These are phyloP conservation scores for Saussurea involucrata DNA, from an alignment of 129 eudicot genomes.

Conservation along the genomic window DNA sequence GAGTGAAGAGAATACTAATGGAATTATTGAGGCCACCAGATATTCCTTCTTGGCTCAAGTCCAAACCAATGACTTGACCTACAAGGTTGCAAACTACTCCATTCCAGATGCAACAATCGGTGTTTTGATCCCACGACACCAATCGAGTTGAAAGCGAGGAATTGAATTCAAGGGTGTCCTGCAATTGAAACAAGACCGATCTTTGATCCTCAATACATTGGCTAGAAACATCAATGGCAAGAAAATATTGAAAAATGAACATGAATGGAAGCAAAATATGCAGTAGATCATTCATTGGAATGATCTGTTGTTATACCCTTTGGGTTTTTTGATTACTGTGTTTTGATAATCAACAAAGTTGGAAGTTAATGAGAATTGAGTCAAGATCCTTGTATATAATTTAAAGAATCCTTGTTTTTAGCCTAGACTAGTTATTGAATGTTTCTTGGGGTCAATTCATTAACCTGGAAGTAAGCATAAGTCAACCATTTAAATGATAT, in stretches of 20 bases:
- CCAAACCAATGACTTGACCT: constrained; percentile 14
- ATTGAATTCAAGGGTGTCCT: constrained; percentile 3
- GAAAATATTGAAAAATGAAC: background rate
- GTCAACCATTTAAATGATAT: too few relatives aligned
- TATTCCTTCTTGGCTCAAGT: background rate
- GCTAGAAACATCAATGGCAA: background rate
- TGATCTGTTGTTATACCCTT: background rate
- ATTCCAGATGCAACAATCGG: constrained; percentile 11
- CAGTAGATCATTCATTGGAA: background rate
- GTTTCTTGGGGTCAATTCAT: too few relatives aligned
- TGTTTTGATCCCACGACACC: constrained; percentile 8
- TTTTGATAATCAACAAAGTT: too few relatives aligned
- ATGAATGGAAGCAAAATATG: too few relatives aligned
- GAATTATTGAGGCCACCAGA: background rate
- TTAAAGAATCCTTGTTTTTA: too few relatives aligned
- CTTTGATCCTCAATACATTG: background rate
- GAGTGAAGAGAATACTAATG: background rate
- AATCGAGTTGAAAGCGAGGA: background rate
- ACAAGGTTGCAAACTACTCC: constrained; percentile 5
- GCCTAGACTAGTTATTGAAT: too few relatives aligned
- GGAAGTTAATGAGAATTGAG: too few relatives aligned
- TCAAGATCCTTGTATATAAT: too few relatives aligned
- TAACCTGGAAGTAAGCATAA: too few relatives aligned
- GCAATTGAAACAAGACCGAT: background rate
- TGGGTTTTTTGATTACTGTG: too few relatives aligned